These are phyloP conservation scores for Albizia julibrissin DNA, from an alignment of 306 rosid genomes.

Conservation along the genomic window DNA sequence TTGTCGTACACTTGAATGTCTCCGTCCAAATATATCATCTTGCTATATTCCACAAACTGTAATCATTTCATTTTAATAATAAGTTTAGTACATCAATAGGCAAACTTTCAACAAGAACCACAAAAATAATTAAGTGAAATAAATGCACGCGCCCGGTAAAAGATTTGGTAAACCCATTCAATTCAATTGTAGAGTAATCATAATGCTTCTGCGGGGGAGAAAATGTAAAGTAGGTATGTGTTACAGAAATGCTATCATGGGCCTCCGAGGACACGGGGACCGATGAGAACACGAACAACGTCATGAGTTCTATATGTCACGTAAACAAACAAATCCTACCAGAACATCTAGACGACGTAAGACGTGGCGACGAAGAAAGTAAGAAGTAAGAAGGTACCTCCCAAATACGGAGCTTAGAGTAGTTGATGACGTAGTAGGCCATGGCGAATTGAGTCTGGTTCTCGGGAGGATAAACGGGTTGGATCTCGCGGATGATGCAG, in stretches of 20 bases:
- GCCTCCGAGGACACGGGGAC: not conserved
- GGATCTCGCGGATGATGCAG: conserved; percentile 42
- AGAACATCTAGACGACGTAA: not conserved
- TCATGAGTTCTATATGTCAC: not conserved
- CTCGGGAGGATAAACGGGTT: conserved; percentile 54
- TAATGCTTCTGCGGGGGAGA: not conserved
- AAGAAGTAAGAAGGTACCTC: conserved; percentile 36
- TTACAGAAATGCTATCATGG: not conserved
- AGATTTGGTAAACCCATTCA: not conserved
- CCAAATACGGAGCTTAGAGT: conserved; percentile 57
- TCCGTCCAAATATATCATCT: conserved; percentile 80
- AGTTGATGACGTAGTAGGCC: conserved; percentile 60
- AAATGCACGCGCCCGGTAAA: not conserved
- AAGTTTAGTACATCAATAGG: not conserved
- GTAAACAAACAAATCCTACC: not conserved
- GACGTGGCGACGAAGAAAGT: not conserved
- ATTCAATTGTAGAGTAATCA: not conserved
- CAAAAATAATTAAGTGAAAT: not conserved
- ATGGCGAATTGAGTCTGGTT: conserved; percentile 54
- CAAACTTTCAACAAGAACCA: not conserved
- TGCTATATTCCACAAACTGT: conserved; percentile 74
- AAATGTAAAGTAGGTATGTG: not conserved
- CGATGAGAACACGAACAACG: not conserved
- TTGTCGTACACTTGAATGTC: conserved; percentile 75
- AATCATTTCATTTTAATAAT: not conserved